Conservation (phyloP, 2,329 filamentous ascomycete species). For the Aspergillus thermomutatus region DNA sequence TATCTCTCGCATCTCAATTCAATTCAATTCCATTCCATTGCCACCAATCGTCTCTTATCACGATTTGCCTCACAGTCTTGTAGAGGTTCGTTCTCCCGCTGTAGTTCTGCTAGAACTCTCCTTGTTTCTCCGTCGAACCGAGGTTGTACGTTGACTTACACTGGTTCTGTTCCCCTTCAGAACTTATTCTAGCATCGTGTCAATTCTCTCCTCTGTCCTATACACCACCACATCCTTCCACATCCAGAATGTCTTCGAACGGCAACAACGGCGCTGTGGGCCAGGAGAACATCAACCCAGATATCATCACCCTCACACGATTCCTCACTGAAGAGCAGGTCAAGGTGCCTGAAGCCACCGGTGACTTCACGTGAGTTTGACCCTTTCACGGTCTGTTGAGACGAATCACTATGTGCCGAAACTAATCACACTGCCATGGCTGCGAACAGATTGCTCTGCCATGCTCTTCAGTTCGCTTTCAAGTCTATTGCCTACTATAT, state of each 20-base stretch:
- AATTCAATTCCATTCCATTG: not conserved
- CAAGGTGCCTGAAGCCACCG: constrained; percentile 90
- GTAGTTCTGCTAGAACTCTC: not conserved
- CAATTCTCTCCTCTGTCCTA: not conserved
- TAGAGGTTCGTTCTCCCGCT: not conserved
- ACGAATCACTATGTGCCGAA: not conserved
- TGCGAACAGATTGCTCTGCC: constrained; percentile 74
- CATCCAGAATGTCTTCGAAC: constrained; percentile 37
- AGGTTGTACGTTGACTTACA: constrained; percentile 18
- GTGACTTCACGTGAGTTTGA: constrained; percentile 86
- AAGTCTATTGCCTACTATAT: constrained; percentile 99
- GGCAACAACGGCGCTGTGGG: constrained; percentile 47
- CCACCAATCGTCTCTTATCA: not conserved
- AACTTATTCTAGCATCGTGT: constrained; percentile 2
- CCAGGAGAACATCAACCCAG: constrained; percentile 82
- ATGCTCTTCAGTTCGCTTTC: constrained; percentile 98
- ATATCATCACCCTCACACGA: constrained; percentile 92
- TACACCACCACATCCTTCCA: constrained; percentile 3
- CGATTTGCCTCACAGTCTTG: not conserved
- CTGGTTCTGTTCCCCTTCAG: not conserved
- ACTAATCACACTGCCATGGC: not conserved
- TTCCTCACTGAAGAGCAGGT: constrained; percentile 95
- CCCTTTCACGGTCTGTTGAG: not conserved
- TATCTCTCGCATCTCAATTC: not conserved
- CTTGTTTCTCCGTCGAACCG: constrained; percentile 29